Evolutionary conservation across 129 eudicot species (phyloP).

Genomic region (Saussurea involucrata): DNA sequence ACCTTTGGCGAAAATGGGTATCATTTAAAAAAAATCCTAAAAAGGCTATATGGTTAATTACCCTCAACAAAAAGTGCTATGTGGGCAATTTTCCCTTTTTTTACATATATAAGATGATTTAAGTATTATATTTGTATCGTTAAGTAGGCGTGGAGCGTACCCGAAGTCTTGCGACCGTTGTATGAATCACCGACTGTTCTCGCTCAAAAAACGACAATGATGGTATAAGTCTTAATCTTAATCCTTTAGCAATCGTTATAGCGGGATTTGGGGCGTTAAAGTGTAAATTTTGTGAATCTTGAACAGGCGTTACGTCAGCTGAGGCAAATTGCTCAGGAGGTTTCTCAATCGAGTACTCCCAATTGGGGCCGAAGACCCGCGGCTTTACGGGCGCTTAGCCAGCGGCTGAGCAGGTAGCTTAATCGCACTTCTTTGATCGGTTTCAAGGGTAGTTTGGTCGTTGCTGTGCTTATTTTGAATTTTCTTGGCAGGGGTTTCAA

Average conservation of each 20-base stretch:
- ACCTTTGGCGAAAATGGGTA: no score
- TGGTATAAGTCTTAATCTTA: constrained; percentile 29
- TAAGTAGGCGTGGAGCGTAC: constrained; percentile 81
- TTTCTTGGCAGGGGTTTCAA: constrained; percentile 71
- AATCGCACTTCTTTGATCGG: background rate
- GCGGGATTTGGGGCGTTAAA: background rate
- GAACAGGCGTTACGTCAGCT: constrained; percentile 86
- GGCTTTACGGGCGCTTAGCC: constrained; percentile 80
- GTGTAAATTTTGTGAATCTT: background rate
- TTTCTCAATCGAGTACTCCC: constrained; percentile 67
- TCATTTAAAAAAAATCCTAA: no score
- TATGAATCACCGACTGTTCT: constrained; percentile 81
- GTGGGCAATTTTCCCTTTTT: no score
- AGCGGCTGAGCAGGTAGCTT: constrained; percentile 70
- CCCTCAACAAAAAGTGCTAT: no score
- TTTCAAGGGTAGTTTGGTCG: background rate
- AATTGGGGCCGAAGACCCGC: constrained; percentile 95
- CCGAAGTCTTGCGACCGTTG: constrained; percentile 88
- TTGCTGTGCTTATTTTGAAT: background rate
- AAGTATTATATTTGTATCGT: background rate
- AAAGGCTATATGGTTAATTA: no score
- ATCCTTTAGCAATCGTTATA: background rate
- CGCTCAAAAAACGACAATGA: constrained; percentile 89
- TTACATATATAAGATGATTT: background rate
- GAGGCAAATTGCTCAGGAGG: constrained; percentile 81